These are phyloP conservation scores for Pestalotiopsis sp. DNA, from an alignment of 2,329 filamentous ascomycete species.

Conservation along the genomic window DNA sequence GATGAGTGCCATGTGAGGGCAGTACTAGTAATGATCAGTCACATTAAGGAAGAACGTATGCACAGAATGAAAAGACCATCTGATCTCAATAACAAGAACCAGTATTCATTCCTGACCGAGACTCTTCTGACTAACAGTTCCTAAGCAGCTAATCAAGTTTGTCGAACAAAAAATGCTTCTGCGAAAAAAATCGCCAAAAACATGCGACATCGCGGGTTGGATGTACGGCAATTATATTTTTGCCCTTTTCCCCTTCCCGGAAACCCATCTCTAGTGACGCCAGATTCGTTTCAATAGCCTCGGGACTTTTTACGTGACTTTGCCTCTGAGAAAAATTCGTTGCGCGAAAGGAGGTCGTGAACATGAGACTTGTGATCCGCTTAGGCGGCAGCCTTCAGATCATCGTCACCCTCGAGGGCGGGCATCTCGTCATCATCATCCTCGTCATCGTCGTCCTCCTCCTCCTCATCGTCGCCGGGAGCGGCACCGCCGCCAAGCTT, in stretches of 20 bases:
- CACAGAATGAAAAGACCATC: neutral
- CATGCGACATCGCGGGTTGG: neutral
- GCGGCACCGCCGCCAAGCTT: constrained; percentile 73
- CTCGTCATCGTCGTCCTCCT: constrained; percentile 52
- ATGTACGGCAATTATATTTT: neutral
- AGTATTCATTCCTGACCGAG: neutral
- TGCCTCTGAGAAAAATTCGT: constrained; percentile 11
- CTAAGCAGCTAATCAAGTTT: neutral
- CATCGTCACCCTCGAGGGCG: constrained; percentile 69
- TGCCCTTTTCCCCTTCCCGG: constrained; percentile 9
- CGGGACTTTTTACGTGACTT: constrained; percentile 16
- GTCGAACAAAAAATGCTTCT: neutral
- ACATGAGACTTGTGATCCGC: neutral
- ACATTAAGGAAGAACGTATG: too few species aligned
- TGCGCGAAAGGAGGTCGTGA: neutral
- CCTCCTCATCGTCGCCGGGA: constrained; percentile 49
- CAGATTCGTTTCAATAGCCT: constrained; percentile 12
- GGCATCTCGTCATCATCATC: constrained; percentile 85
- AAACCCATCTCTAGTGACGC: constrained; percentile 15
- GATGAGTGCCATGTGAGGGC: too few species aligned
- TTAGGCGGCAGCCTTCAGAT: constrained; percentile 31
- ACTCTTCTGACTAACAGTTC: neutral
- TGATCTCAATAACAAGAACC: neutral
- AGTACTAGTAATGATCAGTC: too few species aligned
- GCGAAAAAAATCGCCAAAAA: neutral